phyloP scores from a whole-genome alignment of 768 basidiomycete genomes.

The Rhodotorula sphaerocarpa region DNA sequence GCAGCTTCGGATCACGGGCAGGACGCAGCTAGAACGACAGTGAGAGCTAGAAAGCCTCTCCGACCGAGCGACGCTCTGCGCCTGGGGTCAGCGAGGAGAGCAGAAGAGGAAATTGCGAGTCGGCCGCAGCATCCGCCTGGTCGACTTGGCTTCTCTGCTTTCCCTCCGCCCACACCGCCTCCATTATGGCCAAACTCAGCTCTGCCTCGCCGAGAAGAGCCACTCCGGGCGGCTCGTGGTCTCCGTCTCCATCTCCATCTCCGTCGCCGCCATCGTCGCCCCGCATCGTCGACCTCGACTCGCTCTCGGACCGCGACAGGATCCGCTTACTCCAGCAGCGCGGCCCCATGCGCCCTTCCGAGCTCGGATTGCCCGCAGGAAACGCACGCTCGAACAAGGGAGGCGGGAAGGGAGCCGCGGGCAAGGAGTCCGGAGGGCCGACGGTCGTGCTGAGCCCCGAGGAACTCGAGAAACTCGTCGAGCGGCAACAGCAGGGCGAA shows the following conservation, averaged over 20 bases:
- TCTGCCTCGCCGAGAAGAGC: background rate
- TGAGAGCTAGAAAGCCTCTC: too few species aligned
- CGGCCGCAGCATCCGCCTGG: too few species aligned
- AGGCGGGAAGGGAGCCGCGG: background rate
- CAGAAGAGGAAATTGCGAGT: too few species aligned
- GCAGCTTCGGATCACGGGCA: too few species aligned
- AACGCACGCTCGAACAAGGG: background rate
- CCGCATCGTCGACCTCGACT: conserved; percentile 6
- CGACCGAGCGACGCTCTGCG: too few species aligned
- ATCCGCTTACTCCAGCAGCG: conserved; percentile 21
- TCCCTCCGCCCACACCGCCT: background rate
- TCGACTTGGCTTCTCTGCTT: too few species aligned
- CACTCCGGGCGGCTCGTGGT: conserved; percentile 9
- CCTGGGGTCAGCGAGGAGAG: too few species aligned
- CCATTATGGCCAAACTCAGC: background rate
- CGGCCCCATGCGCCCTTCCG: conserved; percentile 3
- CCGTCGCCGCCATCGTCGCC: conserved; percentile 8
- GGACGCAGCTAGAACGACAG: too few species aligned
- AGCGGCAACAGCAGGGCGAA: background rate
- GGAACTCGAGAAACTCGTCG: conserved; percentile 19
- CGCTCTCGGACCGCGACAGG: conserved; percentile 19
- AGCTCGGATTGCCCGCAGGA: background rate
- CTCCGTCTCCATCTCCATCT: conserved; percentile 15
- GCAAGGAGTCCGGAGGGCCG: conserved; percentile 17
- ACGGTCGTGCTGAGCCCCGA: conserved; percentile 27